phyloP scores from a whole-genome alignment of 495 filamentous ascomycete genomes.

The Penicillium canescens region DNA sequence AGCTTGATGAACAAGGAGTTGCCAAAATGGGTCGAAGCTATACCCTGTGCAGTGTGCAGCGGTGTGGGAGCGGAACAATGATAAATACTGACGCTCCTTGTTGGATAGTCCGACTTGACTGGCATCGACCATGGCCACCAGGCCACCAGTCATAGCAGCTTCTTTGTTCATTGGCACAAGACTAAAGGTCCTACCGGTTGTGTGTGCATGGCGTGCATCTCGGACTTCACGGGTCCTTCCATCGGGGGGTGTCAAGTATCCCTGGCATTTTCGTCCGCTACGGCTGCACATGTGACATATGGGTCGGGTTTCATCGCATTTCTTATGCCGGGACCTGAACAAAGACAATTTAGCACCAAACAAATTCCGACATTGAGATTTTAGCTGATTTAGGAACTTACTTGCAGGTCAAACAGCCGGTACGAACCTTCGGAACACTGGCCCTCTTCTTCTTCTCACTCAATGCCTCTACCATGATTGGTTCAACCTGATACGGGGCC shows the following conservation, averaged over 20 bases:
- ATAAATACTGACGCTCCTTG: constrained; percentile 6
- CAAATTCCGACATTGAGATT: background rate
- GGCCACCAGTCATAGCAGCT: background rate
- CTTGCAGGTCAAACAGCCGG: constrained; percentile 15
- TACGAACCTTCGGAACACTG: constrained; percentile 6
- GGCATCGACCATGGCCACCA: background rate
- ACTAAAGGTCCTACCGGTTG: background rate
- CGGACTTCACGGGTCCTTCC: constrained; percentile 7
- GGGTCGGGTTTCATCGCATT: constrained; percentile 62
- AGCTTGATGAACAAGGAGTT: constrained; percentile 49
- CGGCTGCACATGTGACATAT: constrained; percentile 51
- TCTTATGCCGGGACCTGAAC: constrained; percentile 55
- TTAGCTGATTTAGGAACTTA: background rate
- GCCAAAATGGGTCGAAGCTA: constrained; percentile 47
- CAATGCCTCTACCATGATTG: background rate
- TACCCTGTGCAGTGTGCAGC: constrained; percentile 42
- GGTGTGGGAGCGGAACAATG: constrained; percentile 17
- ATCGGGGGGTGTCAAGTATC: constrained; percentile 4
- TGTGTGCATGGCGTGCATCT: background rate
- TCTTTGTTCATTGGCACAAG: background rate
- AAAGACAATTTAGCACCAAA: background rate
- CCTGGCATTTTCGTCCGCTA: constrained; percentile 44
- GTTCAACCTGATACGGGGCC: background rate
- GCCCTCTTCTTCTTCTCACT: constrained; percentile 1
- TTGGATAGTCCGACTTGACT: constrained; percentile 6